Conservation (phyloP, 306 rosid species). For the Cucumis melo region DNA sequence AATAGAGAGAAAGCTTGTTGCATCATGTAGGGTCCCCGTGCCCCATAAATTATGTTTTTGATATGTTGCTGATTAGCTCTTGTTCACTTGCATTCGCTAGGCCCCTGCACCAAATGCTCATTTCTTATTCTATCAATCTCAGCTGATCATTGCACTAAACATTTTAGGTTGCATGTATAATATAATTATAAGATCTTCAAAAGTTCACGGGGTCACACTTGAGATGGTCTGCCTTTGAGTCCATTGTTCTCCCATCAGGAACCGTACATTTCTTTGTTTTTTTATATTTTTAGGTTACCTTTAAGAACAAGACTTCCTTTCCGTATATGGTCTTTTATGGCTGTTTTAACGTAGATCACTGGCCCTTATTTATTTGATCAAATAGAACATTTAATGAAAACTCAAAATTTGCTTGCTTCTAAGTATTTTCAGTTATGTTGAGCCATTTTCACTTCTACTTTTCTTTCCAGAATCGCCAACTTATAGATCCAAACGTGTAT, state of each 20-base stretch:
- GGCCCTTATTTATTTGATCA: background rate
- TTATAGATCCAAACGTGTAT: conserved; percentile 71
- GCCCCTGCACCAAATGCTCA: background rate
- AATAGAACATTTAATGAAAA: background rate
- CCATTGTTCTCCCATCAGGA: background rate
- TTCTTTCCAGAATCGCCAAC: conserved; percentile 59
- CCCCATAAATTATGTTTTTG: background rate
- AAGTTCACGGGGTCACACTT: no score
- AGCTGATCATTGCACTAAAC: background rate
- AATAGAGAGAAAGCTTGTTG: background rate
- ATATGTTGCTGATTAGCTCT: background rate
- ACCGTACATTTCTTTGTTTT: background rate
- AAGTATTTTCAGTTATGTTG: background rate
- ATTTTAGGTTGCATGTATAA: background rate
- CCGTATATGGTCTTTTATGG: background rate
- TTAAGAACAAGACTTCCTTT: background rate
- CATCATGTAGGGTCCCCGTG: background rate
- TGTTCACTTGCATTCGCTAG: background rate
- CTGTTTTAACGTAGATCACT: background rate
- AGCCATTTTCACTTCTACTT: conserved; percentile 11
- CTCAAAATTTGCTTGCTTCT: background rate
- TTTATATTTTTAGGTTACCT: background rate
- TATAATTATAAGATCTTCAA: no score
- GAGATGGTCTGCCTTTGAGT: no score
- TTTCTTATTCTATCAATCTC: background rate